These are phyloP conservation scores for Trichoderma afroharzianum DNA, from an alignment of 2,329 filamentous ascomycete genomes.

Conservation along the genomic window DNA sequence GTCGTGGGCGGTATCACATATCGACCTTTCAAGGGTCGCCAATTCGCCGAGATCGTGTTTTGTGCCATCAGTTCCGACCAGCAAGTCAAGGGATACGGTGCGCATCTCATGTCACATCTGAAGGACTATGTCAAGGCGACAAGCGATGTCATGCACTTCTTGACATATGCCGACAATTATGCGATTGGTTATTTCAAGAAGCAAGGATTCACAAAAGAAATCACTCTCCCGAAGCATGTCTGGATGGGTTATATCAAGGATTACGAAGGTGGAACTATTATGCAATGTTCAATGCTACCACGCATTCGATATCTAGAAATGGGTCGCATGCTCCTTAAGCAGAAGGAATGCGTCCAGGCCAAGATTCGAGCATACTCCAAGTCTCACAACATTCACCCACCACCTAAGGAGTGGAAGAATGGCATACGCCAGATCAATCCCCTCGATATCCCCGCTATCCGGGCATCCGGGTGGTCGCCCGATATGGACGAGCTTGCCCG, in stretches of 20 bases:
- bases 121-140: slow-evolving; percentile 99
- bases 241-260: slow-evolving; percentile 99
- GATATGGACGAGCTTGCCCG: slow-evolving; percentile 97
- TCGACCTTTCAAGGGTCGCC: slow-evolving; percentile 83
- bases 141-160: slow-evolving; percentile 95
- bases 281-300: slow-evolving; percentile 98
- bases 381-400: slow-evolving; percentile 80
- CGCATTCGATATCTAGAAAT: slow-evolving; percentile 91
- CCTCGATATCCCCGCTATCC: slow-evolving; percentile 81
- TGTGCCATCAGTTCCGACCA: slow-evolving; percentile 97
- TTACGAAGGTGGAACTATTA: slow-evolving; percentile 97
- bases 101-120: slow-evolving; percentile 94
- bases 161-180: slow-evolving; percentile 98
- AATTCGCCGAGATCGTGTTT: slow-evolving; percentile 98
- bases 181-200: slow-evolving; percentile 99
- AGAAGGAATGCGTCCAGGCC: slow-evolving; percentile 90
- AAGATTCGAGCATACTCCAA: slow-evolving; percentile 92
- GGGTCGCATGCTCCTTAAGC: slow-evolving; percentile 91
- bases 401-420: slow-evolving; percentile 81
- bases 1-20: slow-evolving; percentile 98
- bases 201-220: slow-evolving; percentile 98
- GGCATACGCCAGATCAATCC: slow-evolving; percentile 76
- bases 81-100: slow-evolving; percentile 97
- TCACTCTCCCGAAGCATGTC: slow-evolving; percentile 80
- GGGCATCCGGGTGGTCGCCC: slow-evolving; percentile 87